These are phyloP conservation scores for Talaromyces wortmannii DNA, from an alignment of 495 filamentous ascomycete species.

Conservation along the genomic window DNA sequence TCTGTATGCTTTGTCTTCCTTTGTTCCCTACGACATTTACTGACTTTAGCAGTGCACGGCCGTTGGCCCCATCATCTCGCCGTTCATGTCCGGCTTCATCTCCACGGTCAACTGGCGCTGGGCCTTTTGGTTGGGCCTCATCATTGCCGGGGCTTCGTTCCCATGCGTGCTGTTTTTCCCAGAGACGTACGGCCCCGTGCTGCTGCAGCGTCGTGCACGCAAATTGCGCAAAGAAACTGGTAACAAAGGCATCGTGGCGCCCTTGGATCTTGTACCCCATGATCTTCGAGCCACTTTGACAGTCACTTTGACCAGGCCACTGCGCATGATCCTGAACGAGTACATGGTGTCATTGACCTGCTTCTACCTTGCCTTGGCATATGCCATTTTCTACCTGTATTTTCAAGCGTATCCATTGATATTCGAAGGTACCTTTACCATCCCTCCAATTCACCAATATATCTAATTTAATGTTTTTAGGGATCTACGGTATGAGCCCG, in stretches of 20 bases:
- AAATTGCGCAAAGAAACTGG: conserved; percentile 61
- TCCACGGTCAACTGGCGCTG: conserved; percentile 56
- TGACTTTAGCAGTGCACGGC: conserved; percentile 46
- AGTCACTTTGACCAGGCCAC: conserved; percentile 38
- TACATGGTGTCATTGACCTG: conserved; percentile 59
- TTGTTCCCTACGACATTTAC: not conserved
- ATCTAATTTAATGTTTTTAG: conserved; percentile 6
- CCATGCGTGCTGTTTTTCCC: conserved; percentile 44
- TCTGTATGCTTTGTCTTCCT: conserved; percentile 35
- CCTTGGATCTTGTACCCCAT: conserved; percentile 39
- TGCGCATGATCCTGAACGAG: conserved; percentile 42
- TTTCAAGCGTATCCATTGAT: conserved; percentile 65
- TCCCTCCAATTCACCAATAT: not conserved
- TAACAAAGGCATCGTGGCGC: conserved; percentile 36
- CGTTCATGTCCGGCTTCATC: conserved; percentile 57
- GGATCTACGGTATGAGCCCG: conserved; percentile 28
- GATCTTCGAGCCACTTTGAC: conserved; percentile 32
- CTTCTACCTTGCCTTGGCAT: conserved; percentile 60
- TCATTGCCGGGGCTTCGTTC: conserved; percentile 41
- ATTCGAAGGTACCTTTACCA: conserved; percentile 37
- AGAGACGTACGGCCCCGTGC: conserved; percentile 65
- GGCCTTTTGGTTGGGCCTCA: conserved; percentile 57
- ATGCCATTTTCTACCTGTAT: conserved; percentile 71
- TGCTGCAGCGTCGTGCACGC: conserved; percentile 56
- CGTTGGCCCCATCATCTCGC: conserved; percentile 56